Evolutionary conservation across 176 grass and related monocot species (phyloP), one percentile per base, ranked within the genome.

Genomic region (Musa beccarii): DNA sequence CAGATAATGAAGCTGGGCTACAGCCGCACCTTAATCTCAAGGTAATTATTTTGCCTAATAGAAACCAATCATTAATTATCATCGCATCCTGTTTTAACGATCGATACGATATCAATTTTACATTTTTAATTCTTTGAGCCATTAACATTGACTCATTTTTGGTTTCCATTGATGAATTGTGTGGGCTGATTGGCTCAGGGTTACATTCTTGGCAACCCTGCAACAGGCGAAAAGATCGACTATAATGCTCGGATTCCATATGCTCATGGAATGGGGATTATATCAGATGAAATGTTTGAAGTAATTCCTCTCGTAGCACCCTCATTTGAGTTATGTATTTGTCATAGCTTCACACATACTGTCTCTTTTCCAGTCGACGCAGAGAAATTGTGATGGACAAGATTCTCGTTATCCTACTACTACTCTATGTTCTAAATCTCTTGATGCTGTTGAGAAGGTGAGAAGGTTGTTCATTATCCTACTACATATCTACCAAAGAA

Each of bases 281-380:
- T 89, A 82, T 89, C 86, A 53, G 83, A 89, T 76, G 82, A 89
- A 71, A 52, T 89, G 21, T 89, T 82, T 20, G 78, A 79, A 79
- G 82, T 89, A 43, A 43, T 43, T 6, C 4, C 34, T 43, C 34
- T 43, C 3, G 34, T 43, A 43, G 67, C 25, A 67, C 54, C 4
- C 7, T 55, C 26, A 57, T 23, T 51, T 49, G 51, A 62, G 63
- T 53, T 29, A 49, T 49, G 51, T n/a, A 71, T 23, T 54, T 51
- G 56, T 63, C 56, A 21, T 51, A 62, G 61, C 20, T 6, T 62
- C 57, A 62, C 20, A 15, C 20, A 17, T 17, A 21, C 34, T 34
- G 9, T 17, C 15, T 71, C 17, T 59, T 51, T 5, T 50, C 13
- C 54, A 90, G 88, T 54, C 22, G 1, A 83, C 75, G 16, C 72